phyloP scores from a whole-genome alignment of 176 grass and related monocot genomes.

The Phoenix dactylifera region DNA sequence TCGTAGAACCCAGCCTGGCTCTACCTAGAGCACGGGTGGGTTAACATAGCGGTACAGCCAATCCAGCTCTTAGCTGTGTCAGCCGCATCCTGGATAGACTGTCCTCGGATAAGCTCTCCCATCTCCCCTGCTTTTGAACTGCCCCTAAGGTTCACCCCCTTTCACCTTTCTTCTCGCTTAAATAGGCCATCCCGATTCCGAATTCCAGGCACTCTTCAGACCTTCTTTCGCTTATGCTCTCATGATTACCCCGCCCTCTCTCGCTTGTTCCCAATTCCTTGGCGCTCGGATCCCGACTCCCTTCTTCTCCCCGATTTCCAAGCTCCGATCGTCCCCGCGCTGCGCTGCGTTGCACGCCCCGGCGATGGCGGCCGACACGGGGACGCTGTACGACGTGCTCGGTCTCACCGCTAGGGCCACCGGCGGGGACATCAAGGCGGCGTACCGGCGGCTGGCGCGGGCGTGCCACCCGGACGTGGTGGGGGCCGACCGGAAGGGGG shows the following conservation, averaged over 20 bases:
- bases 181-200: too few relatives aligned
- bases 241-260: constrained; percentile 6
- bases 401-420: constrained; percentile 30
- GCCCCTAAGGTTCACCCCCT: too few relatives aligned
- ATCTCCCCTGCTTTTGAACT: too few relatives aligned
- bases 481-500: neutral
- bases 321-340: neutral
- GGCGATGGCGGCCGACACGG: neutral
- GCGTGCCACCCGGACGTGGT: constrained; percentile 60
- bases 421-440: constrained; percentile 50
- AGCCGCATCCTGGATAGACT: too few relatives aligned
- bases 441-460: constrained; percentile 57
- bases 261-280: constrained; percentile 2
- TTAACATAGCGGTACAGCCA: too few relatives aligned
- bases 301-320: neutral
- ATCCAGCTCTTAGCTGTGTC: too few relatives aligned
- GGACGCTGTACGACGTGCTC: constrained; percentile 62
- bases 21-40: too few relatives aligned
- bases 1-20: too few relatives aligned
- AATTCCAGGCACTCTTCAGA: too few relatives aligned
- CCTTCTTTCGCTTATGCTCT: neutral
- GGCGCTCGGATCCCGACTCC: neutral
- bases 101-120: too few relatives aligned
- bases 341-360: neutral
- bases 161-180: too few relatives aligned